phyloP scores from a whole-genome alignment of 306 rosid genomes.

The Adenanthera pavonina region DNA sequence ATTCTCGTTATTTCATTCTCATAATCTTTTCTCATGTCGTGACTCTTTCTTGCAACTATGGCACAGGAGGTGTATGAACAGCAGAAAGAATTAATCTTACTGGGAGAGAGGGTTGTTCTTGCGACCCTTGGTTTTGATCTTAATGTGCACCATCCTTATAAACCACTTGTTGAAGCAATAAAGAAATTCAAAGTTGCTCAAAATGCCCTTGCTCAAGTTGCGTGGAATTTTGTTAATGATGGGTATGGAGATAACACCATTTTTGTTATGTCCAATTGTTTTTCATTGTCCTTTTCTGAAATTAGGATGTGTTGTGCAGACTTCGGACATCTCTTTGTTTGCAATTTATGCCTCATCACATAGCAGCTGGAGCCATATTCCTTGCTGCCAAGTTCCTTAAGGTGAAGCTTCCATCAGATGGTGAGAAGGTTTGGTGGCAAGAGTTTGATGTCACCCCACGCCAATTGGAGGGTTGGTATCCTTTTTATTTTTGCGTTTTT shows the following conservation, averaged over 20 bases:
- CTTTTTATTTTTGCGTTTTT: constrained; percentile 36
- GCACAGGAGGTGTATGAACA: constrained; percentile 95
- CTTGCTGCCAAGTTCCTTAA: constrained; percentile 99
- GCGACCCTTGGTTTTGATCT: constrained; percentile 96
- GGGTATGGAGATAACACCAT: constrained; percentile 71
- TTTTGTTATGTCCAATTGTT: constrained; percentile 57
- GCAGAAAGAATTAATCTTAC: constrained; percentile 86
- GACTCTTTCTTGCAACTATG: constrained; percentile 33
- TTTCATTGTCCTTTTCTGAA: constrained; percentile 57
- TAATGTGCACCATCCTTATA: constrained; percentile 94
- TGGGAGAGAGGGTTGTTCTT: constrained; percentile 96
- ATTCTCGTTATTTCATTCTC: not conserved
- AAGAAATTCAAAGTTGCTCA: constrained; percentile 98
- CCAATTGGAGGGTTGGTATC: constrained; percentile 99
- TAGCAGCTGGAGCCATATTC: constrained; percentile 99
- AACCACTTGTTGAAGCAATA: constrained; percentile 98
- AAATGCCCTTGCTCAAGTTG: constrained; percentile 99
- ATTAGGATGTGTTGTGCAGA: constrained; percentile 79
- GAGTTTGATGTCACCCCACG: constrained; percentile 99
- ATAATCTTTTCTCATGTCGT: constrained; percentile 28
- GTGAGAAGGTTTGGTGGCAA: constrained; percentile 99
- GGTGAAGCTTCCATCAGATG: constrained; percentile 98
- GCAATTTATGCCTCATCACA: constrained; percentile 98
- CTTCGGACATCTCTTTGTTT: constrained; percentile 98
- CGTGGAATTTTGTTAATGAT: constrained; percentile 99